Base-by-base conservation (phyloP, 1,139 yeast species). In the Petasospora rhodanensis region DNA sequence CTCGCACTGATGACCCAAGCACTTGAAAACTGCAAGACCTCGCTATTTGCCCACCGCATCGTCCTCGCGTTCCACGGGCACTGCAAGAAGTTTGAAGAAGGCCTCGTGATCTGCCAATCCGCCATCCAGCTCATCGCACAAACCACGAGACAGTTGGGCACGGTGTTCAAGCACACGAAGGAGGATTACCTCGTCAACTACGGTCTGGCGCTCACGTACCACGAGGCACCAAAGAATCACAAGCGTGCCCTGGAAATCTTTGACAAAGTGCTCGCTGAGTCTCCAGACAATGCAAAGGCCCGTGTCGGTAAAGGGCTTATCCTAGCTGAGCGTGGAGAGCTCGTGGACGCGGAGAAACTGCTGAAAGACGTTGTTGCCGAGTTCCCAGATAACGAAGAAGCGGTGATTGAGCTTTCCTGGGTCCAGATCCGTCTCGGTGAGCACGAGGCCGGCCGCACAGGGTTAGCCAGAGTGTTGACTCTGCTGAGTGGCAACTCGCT, bases 211-310 rank as follows among this genome's bases (percentile, higher is more conserved):
- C 84, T 86, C 51, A 85, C 95, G 0, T 81, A 83, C 51, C 73
- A 79, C 52, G 95, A 89, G 54, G 84, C 96, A 0, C 98, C 97
- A 6, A 86, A 86, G 55, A 83, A 89, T 56, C 86, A 76, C 51
- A 67, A 73, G 8, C 67, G 79, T 24, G 97, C 98, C 0, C 55
- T 83, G 27, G 75, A 74, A 29, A 59, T 87, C 18, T 91, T 82
- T 55, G 82, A 81, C 32, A 62, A 68, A 20, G 74, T 87, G 7
- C 63, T 85, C 19, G 49, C 49, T 3, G 61, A 61, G 4, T 73
- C 73, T 33, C 76, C 79, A 0, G 49, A 58, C 2, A 75, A 78
- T 46, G 60, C 69, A 4, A 68, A 68, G 30, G 95, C 96, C 0
- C 67, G 73, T 42, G 70, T 89, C 22, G 97, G 97, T 10, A 83